Evolutionary conservation across 2,329 filamentous ascomycete species (phyloP), one percentile per base, ranked within the genome.

Genomic region (Aspergillus novofumigatus): DNA sequence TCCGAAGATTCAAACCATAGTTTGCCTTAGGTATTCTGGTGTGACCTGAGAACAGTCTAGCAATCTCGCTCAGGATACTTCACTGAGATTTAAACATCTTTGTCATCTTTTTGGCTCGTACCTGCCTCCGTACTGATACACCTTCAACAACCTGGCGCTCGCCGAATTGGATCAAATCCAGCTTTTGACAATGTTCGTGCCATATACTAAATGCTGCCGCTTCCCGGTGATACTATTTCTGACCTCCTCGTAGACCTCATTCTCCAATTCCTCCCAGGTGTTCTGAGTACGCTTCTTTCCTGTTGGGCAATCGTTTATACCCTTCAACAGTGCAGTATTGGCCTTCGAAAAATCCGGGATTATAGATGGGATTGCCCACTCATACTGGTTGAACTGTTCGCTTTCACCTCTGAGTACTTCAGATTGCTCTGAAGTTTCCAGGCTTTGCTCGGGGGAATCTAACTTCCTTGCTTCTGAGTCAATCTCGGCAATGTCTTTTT

Each of bases 231-330:
- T 38, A 14, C 28, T 44, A 49, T 65, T 63, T 7, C 51, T 53
- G 25, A 65, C 51, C 53, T 63, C 59, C 52, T 67, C 62, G 44
- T 60, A 67, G 9, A 67, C 60, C 48, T 67, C 60, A 4, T 63
- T 61, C 21, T 63, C 55, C 11, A 61, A 53, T n/a, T 62, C 54
- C 29, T 52, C 42, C 50, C 54, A 32, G 10, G 23, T 49, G 32
- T 52, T 21, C 21, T 51, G 23, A 49, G 26, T 25, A 45, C 49
- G n/a, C 42, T 20, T 52, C 35, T 35, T 49, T 23, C 21, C 9
- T 10, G n/a, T 17, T 42, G 29, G 3, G 44, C 21, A 1, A 23
- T 7, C 10, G 20, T 26, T 23, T 4, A 47, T 26, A 14, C 3
- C 5, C 23, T 23, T 26, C 20, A 14, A 23, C 21, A 23, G 21